Conservation (phyloP, 2,329 filamentous ascomycete species). For the Triangularia setosa region DNA sequence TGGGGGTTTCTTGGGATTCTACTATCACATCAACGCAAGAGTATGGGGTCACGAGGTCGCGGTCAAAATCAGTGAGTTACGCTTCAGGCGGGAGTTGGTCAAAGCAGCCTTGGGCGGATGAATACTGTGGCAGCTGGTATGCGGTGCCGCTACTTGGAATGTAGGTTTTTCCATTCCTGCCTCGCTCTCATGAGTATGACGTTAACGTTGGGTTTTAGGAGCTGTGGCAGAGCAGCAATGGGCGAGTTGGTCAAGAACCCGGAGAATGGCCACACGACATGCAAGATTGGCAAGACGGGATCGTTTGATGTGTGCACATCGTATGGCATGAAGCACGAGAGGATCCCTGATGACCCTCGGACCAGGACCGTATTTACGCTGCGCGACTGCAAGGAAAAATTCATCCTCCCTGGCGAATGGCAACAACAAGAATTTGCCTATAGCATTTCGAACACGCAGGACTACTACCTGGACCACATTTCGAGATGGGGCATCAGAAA, state of each 20-base stretch:
- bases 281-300: background rate
- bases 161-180: background rate
- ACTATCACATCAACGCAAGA: background rate
- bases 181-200: background rate
- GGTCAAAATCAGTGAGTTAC: background rate
- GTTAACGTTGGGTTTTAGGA: background rate
- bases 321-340: conserved; percentile 8
- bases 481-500: conserved; percentile 6
- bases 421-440: conserved; percentile 10
- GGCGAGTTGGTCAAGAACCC: conserved; percentile 1
- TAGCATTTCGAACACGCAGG: conserved; percentile 3
- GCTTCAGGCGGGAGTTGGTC: background rate
- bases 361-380: conserved; percentile 10
- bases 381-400: conserved; percentile 8
- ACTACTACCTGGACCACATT: conserved; percentile 8
- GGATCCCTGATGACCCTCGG: background rate
- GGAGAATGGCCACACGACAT: background rate
- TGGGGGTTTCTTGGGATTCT: background rate
- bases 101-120: background rate
- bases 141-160: conserved; percentile 13
- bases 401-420: conserved; percentile 17
- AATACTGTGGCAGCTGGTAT: conserved; percentile 17
- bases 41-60: background rate
- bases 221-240: conserved; percentile 8
- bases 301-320: conserved; percentile 11